Evolutionary conservation across 768 basidiomycete genomes (phyloP).

Genomic region (Leccinum boreale): DNA sequence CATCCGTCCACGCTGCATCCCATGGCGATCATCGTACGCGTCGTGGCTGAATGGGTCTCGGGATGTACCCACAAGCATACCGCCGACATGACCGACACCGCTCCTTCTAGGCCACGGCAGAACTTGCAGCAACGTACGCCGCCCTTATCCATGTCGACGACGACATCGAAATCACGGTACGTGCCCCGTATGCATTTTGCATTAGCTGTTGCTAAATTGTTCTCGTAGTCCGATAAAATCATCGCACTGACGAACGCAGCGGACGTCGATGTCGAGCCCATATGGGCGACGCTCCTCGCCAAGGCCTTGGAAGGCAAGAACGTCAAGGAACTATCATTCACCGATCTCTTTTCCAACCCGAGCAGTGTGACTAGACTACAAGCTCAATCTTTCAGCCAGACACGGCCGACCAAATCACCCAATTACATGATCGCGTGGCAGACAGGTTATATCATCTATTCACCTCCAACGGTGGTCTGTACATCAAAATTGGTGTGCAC

Average conservation of each 20-base stretch:
- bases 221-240: conserved; percentile 86
- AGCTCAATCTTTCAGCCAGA: too few species aligned
- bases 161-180: conserved; percentile 77
- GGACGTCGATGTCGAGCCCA: conserved; percentile 83
- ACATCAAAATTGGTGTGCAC: too few species aligned
- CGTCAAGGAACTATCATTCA: conserved; percentile 71
- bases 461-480: too few species aligned
- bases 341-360: conserved; percentile 53
- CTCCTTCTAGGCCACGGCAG: conserved; percentile 47
- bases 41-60: conserved; percentile 18
- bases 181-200: conserved; percentile 5
- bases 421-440: too few species aligned
- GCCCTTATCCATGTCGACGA: conserved; percentile 94
- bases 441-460: too few species aligned
- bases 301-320: conserved; percentile 98
- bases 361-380: too few species aligned
- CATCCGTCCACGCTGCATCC: neutral
- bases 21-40: neutral
- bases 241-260: conserved; percentile 80
- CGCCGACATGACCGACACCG: conserved; percentile 8
- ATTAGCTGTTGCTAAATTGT: neutral
- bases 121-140: conserved; percentile 94
- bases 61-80: conserved; percentile 7
- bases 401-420: too few species aligned
- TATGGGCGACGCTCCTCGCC: conserved; percentile 96